A percentile compares a stretch with the other conserved stretches of the same genome.
These are phyloP conservation scores for Diospyros lotus DNA, from an alignment of 148 eudicot genomes.

Conservation along the genomic window DNA sequence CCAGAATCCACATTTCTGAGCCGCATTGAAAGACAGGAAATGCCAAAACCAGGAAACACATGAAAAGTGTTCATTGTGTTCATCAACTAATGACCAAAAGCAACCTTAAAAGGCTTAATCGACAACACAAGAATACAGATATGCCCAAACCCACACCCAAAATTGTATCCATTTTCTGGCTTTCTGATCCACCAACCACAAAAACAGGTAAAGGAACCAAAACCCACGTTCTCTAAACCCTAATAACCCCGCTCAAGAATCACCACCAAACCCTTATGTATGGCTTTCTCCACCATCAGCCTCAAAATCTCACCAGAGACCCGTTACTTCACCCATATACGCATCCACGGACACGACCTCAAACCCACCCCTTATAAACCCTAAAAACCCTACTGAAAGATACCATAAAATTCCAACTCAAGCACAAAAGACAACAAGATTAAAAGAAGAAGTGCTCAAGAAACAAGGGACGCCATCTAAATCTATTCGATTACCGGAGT, in stretches of 20 bases:
- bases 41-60: background rate
- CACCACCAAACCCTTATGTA: no score
- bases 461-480: background rate
- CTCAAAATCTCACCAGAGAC: no score
- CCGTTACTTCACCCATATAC: no score
- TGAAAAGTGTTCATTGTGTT: background rate
- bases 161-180: background rate
- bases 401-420: background rate
- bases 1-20: no score
- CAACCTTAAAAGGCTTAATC: background rate
- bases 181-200: background rate
- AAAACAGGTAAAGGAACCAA: background rate
- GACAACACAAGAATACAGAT: no score
- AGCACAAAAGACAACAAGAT: background rate
- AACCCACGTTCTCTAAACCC: no score
- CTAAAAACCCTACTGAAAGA: background rate
- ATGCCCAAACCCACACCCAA: background rate
- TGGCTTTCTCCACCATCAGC: no score
- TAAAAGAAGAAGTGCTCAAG: background rate
- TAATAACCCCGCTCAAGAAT: no score
- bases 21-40: no score
- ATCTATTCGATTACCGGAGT: slow-evolving; percentile 36
- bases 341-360: no score
- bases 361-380: background rate
- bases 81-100: background rate